Conservation (phyloP, 1,284 basidiomycete species). For the Cryptococcus sp. region DNA sequence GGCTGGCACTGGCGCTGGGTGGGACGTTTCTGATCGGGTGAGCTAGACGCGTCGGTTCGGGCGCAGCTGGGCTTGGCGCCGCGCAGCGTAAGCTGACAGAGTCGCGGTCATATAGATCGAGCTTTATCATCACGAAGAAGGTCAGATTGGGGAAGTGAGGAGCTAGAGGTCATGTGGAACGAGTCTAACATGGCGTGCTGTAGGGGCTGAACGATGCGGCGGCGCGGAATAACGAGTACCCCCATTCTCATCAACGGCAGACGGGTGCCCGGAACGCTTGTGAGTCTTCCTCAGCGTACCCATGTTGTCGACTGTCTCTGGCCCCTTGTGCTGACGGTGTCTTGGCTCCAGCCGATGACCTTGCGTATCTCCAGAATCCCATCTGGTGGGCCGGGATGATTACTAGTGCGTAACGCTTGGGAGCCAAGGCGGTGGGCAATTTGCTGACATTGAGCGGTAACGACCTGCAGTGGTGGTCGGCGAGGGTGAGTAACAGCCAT, state of each 20-base stretch:
- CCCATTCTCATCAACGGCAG: constrained; percentile 59
- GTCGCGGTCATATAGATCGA: constrained; percentile 53
- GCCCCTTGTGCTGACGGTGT: background rate
- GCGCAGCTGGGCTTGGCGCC: background rate
- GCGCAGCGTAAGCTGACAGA: background rate
- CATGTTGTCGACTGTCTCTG: background rate
- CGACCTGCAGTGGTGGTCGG: constrained; percentile 72
- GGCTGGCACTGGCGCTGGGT: constrained; percentile 76
- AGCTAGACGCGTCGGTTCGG: constrained; percentile 10
- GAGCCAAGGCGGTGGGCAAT: constrained; percentile 49
- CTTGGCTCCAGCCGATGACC: constrained; percentile 63
- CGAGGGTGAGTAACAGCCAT: constrained; percentile 62
- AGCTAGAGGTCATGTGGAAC: background rate
- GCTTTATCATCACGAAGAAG: constrained; percentile 97
- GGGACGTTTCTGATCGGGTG: constrained; percentile 77
- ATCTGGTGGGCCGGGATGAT: constrained; percentile 98
- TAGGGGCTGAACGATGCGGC: constrained; percentile 80
- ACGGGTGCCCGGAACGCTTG: constrained; percentile 60
- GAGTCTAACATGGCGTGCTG: background rate
- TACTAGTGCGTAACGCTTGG: constrained; percentile 58
- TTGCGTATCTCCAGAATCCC: constrained; percentile 84
- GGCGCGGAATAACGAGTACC: constrained; percentile 60
- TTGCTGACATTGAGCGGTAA: constrained; percentile 10
- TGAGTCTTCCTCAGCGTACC: constrained; percentile 55
- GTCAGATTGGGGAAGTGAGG: constrained; percentile 51